phyloP scores from a whole-genome alignment of 2,329 filamentous ascomycete genomes.

The Fusarium buharicum region DNA sequence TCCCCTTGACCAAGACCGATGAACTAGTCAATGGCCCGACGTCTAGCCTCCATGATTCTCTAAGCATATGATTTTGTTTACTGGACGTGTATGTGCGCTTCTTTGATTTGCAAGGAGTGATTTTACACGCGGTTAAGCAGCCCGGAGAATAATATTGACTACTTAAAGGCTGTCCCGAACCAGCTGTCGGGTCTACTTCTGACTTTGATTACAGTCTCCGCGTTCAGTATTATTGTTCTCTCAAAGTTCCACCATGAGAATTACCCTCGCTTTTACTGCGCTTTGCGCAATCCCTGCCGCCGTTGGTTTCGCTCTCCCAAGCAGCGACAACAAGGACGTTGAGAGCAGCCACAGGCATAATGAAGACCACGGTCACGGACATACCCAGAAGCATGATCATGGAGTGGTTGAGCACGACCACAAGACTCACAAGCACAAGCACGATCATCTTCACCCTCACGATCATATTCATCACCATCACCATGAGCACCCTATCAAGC shows the following conservation, averaged over 20 bases:
- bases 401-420: slow-evolving; percentile 14
- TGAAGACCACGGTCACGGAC: slow-evolving; percentile 10
- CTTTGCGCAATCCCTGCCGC: slow-evolving; percentile 36
- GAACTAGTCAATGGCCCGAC: slow-evolving; percentile 5
- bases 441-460: slow-evolving; percentile 30
- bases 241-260: slow-evolving; percentile 35
- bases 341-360: not conserved
- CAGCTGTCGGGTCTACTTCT: not conserved
- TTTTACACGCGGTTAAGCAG: no score
- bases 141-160: not conserved
- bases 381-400: slow-evolving; percentile 19
- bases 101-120: no score
- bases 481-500: slow-evolving; percentile 32
- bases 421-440: slow-evolving; percentile 28
- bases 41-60: not conserved
- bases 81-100: no score
- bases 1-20: no score
- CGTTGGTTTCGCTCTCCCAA: slow-evolving; percentile 11
- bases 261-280: slow-evolving; percentile 35
- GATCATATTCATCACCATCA: slow-evolving; percentile 23
- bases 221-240: not conserved
- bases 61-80: not conserved
- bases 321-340: slow-evolving; percentile 1
- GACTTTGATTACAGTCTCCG: slow-evolving; percentile 4
- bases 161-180: slow-evolving; percentile 17